Evolutionary conservation across 78 protist species (phyloP), one percentile per base, ranked within the genome.

Genomic region (Dictyostelium purpureum): DNA sequence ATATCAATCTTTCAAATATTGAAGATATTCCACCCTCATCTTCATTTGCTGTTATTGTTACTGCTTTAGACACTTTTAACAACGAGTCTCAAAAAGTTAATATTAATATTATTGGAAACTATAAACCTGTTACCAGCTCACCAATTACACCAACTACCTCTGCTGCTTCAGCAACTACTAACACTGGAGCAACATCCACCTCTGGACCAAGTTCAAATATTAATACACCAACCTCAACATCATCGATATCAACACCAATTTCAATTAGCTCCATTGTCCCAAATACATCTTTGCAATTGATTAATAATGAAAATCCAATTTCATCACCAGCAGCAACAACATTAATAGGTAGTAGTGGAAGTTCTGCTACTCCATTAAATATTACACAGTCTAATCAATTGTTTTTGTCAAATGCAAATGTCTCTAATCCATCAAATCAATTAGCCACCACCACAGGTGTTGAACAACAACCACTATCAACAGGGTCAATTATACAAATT

Each of bases 21-120:
- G 92, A 85, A 19, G 92, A 85, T 47, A 85, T 85, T 47, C 92
- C 92, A 18, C 82, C 71, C 10, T 56, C 63, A 11, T 47, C 70
- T 18, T 54, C 80, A 18, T 59, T 73, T 54, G 21, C 40, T 16
- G 33, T 85, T 21, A 9, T 56, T 4, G 73, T 85, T 10, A 85
- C 80, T 14, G 38, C 92, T 6, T 24, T 85, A 0, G 82, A 85
- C 24, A 31, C 78, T 10, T 54, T 85, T 16, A 85, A 73, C 42
- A 82, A 82, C 16, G 92, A 85, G 47, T 9, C 80, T 35, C 92
- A 85, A 61, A 85, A 85, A 42, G 52, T 85, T 7, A 19, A 9
- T 31, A 66, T 85, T 18, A 74, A 85, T 35, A 45, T 85, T 7
- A 33, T 73, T 28, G 92, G 83, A 14, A 77, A 77, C 19, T 49